Percentiles rank a stretch among this genome's conserved stretches.
These are phyloP conservation scores for Pythium aphanidermatum DNA, from an alignment of 352 stramenopile species.

Conservation along the genomic window DNA sequence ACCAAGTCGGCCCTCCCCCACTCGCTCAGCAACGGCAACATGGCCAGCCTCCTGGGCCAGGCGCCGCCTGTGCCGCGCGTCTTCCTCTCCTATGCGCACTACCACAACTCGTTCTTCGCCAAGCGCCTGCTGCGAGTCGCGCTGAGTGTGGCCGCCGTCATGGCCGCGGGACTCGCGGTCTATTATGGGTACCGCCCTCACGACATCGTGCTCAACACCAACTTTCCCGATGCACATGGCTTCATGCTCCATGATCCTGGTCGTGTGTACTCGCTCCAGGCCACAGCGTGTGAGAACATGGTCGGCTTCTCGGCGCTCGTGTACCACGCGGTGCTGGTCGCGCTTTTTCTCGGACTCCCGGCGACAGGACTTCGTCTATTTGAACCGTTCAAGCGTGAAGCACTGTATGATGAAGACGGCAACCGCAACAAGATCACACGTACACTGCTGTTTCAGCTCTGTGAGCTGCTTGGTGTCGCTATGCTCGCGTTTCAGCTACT, in stretches of 20 bases:
- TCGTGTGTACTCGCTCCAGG: constrained; percentile 61
- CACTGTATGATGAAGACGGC: constrained; percentile 25
- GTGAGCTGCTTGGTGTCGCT: constrained; percentile 51
- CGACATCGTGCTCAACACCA: constrained; percentile 34
- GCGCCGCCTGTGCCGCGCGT: constrained; percentile 47
- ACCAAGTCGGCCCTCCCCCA: no score
- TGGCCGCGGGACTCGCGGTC: constrained; percentile 41
- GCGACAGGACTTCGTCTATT: constrained; percentile 51
- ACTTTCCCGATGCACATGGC: constrained; percentile 24
- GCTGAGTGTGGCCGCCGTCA: constrained; percentile 27
- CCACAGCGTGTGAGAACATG: constrained; percentile 67
- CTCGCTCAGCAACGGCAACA: no score
- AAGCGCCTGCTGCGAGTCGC: constrained; percentile 45
- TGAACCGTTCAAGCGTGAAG: constrained; percentile 66
- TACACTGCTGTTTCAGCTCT: constrained; percentile 62
- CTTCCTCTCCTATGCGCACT: constrained; percentile 52
- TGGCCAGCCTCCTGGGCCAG: constrained; percentile 38
- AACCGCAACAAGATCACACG: constrained; percentile 72
- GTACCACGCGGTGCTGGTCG: constrained; percentile 52
- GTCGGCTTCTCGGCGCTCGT: constrained; percentile 71
- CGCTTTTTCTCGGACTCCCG: constrained; percentile 56
- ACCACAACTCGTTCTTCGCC: constrained; percentile 80
- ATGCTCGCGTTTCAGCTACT: constrained; percentile 49
- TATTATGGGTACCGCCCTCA: constrained; percentile 69
- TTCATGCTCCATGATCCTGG: constrained; percentile 44